Evolutionary conservation across 768 basidiomycete genomes (phyloP), one percentile per base, ranked within the genome.

Genomic region (Rhizopogon vesiculosus): DNA sequence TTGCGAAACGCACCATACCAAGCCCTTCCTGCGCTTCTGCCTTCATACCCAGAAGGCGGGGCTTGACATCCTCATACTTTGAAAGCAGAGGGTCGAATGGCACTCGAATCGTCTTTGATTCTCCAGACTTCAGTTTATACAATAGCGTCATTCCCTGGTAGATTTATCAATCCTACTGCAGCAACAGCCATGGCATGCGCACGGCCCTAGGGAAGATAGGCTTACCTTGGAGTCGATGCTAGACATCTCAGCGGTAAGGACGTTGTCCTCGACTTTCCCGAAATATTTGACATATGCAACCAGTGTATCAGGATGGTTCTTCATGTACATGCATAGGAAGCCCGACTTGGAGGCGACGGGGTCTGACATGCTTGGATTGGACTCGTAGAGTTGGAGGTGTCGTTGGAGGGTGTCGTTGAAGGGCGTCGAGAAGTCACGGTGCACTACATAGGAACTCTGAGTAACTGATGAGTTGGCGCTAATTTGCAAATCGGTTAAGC

Each of bases 321-420:
- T 85, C 91, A 92, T 93, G 75, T 93, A 93, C 81, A 85, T 88
- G 67, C 82, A 81, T 45, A 93, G 76, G 66, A 92, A 93, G 1
- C 73, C 75, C 18, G 89, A 89, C 62, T 86, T 88, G 10, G 83
- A 82, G 12, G 87, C 85, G 1, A 91, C 89, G 12, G 88, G 81
- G 65, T 92, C 90, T 4, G 81, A 61, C 85, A 86, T 85, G 58
- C 31, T 33, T 33, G 31, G 8, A 7, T 31, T 31, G 8, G 31
- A 9, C 9, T 7, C 31, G 31, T 33, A 10, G 31, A 33, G 9
- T 33, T 33, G 31, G 31, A 33, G 31, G 31, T 9, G 8, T 25
- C 22, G 22, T 25, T 25, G 22, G 22, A 25, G 22, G 22, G 22
- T 25, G 22, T 25, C 25, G 25, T 25, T 25, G 25, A 25, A 25